Conservation (phyloP, 169 alveolate genomes). For the Fabrea salina region DNA sequence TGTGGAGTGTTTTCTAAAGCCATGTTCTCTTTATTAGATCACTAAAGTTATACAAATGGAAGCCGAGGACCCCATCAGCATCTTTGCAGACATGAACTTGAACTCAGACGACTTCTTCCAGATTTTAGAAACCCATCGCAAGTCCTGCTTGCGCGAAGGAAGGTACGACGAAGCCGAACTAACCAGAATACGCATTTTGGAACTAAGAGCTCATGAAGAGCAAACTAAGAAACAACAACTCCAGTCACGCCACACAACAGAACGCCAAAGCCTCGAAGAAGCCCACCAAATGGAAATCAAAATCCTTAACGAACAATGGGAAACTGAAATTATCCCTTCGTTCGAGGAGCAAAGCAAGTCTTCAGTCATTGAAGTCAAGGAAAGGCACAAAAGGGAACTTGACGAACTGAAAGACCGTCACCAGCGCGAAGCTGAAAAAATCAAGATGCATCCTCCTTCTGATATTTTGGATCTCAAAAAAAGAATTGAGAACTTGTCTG, state of each 20-base stretch:
- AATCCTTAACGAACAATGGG: slow-evolving; percentile 5
- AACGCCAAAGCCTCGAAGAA: slow-evolving; percentile 15
- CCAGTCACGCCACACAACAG: neutral
- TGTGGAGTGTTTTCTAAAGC: no score
- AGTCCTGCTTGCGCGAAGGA: slow-evolving; percentile 32
- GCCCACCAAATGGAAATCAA: slow-evolving; percentile 20
- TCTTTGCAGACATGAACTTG: slow-evolving; percentile 28
- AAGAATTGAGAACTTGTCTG: slow-evolving; percentile 7
- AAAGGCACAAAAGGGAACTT: slow-evolving; percentile 23
- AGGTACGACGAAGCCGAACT: slow-evolving; percentile 33
- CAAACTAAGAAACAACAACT: neutral
- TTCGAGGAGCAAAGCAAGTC: neutral
- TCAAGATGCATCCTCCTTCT: slow-evolving; percentile 17
- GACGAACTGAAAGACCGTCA: slow-evolving; percentile 9
- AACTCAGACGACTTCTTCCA: slow-evolving; percentile 29
- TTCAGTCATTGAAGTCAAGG: neutral
- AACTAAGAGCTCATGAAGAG: slow-evolving; percentile 31
- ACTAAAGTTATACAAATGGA: no score
- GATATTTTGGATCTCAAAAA: slow-evolving; percentile 8
- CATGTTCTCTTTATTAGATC: no score
- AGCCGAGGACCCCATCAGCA: slow-evolving; percentile 29
- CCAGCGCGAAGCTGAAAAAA: slow-evolving; percentile 4
- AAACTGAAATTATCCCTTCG: slow-evolving; percentile 10
- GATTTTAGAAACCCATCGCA: slow-evolving; percentile 25
- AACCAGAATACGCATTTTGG: slow-evolving; percentile 4